A percentile compares a stretch with the other conserved stretches of the same genome.
These are phyloP conservation scores for Aspergillus viridinutans DNA, from an alignment of 2,329 filamentous ascomycete species.

Conservation along the genomic window DNA sequence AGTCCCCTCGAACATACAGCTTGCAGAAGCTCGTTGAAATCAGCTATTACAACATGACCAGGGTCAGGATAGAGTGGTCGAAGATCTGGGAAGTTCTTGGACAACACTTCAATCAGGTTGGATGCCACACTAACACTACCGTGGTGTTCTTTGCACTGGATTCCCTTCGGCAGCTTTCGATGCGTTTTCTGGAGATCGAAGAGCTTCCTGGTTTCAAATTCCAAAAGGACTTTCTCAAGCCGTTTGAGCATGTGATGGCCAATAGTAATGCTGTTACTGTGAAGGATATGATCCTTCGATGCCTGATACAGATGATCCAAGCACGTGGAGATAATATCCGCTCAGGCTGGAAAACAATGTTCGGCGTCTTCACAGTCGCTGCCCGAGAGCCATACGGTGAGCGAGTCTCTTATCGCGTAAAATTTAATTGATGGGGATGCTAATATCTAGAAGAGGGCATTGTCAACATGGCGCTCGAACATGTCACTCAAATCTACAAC, in stretches of 20 bases:
- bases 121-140: conserved; percentile 91
- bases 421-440: conserved; percentile 2
- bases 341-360: conserved; percentile 99
- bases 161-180: conserved; percentile 88
- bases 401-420: conserved; percentile 15
- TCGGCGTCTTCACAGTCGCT: conserved; percentile 95
- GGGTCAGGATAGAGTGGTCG: conserved; percentile 97
- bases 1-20: conserved; percentile 93
- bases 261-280: conserved; percentile 89
- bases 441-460: conserved; percentile 65
- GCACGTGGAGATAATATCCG: conserved; percentile 93
- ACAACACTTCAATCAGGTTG: conserved; percentile 96
- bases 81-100: conserved; percentile 97
- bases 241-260: conserved; percentile 94
- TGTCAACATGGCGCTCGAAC: conserved; percentile 94
- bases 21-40: conserved; percentile 98
- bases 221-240: conserved; percentile 97
- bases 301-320: conserved; percentile 98
- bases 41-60: conserved; percentile 99
- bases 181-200: conserved; percentile 98
- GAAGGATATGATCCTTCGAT: conserved; percentile 95
- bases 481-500: conserved; percentile 92
- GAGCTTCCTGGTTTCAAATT: conserved; percentile 99
- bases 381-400: conserved; percentile 78
- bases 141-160: conserved; percentile 98